These are phyloP conservation scores for Colletotrichum chlorophyti DNA, from an alignment of 2,329 filamentous ascomycete species.

Conservation along the genomic window DNA sequence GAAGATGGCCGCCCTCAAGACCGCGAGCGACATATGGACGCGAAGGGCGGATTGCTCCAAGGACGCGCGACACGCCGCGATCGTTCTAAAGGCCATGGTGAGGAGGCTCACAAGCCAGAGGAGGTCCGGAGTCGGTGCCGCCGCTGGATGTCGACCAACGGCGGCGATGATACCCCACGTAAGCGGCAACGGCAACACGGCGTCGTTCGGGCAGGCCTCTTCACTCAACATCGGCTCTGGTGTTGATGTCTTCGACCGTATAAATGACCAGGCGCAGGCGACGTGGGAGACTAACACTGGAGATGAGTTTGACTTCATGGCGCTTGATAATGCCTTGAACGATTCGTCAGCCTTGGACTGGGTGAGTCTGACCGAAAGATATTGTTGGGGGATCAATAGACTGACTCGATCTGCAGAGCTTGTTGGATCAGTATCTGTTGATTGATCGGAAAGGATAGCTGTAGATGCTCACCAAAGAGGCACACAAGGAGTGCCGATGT, in stretches of 20 bases:
- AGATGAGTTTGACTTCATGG: constrained; percentile 41
- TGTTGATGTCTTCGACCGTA: not conserved
- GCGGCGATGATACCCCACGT: constrained; percentile 10
- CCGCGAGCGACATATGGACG: constrained; percentile 51
- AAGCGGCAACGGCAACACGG: constrained; percentile 17
- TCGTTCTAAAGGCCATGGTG: constrained; percentile 49
- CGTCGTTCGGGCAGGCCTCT: not conserved
- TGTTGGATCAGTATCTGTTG: constrained; percentile 37
- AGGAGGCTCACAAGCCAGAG: constrained; percentile 29
- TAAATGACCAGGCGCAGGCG: not conserved
- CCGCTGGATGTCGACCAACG: constrained; percentile 28
- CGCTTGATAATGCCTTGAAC: constrained; percentile 45
- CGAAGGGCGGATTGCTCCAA: constrained; percentile 43
- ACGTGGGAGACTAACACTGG: constrained; percentile 28
- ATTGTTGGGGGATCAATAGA: not conserved
- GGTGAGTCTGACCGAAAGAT: constrained; percentile 37
- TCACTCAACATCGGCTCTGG: not conserved
- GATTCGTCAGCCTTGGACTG: constrained; percentile 45
- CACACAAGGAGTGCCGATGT: too few species aligned
- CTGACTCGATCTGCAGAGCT: constrained; percentile 30
- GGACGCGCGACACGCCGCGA: constrained; percentile 51
- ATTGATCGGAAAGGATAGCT: constrained; percentile 8
- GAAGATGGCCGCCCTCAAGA: constrained; percentile 45
- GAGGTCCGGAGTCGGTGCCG: not conserved
- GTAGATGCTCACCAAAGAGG: too few species aligned